A percentile compares a stretch with the other conserved stretches of the same genome.
phyloP scores from a whole-genome alignment of 1,284 basidiomycete species.

The Mycosarcoma maydis region DNA sequence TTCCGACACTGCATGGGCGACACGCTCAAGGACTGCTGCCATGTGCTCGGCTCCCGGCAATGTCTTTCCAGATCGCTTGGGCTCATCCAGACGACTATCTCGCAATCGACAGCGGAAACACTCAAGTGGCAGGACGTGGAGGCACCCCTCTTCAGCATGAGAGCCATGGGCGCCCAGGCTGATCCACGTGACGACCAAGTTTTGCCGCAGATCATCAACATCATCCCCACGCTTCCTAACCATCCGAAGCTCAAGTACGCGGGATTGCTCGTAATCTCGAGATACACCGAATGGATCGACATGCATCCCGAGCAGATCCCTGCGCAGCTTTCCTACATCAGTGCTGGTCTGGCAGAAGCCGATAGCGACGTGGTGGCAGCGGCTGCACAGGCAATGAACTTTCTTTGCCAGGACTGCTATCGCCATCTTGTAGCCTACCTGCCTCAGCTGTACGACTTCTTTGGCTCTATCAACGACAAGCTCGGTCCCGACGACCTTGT shows the following conservation, averaged over 20 bases:
- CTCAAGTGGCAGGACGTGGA: conserved; percentile 92
- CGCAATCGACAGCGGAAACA: conserved; percentile 67
- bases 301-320: conserved; percentile 87
- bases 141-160: conserved; percentile 95
- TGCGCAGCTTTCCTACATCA: conserved; percentile 88
- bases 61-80: conserved; percentile 85
- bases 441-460: conserved; percentile 88
- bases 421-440: conserved; percentile 91
- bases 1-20: conserved; percentile 99
- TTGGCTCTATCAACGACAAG: conserved; percentile 79
- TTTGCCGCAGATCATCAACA: conserved; percentile 92
- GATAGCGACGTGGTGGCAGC: conserved; percentile 79
- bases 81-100: conserved; percentile 79
- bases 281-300: conserved; percentile 97
- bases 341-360: conserved; percentile 80
- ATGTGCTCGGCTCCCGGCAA: conserved; percentile 85
- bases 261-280: conserved; percentile 89
- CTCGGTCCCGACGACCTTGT: conserved; percentile 86
- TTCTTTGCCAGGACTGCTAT: conserved; percentile 91
- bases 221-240: conserved; percentile 86
- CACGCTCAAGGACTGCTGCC: conserved; percentile 98
- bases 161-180: conserved; percentile 96
- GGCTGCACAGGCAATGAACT: conserved; percentile 94
- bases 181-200: conserved; percentile 83
- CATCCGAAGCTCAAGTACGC: conserved; percentile 95